These are phyloP conservation scores for Herpetomonas tarakana DNA, from an alignment of 208 protist genomes.

Conservation along the genomic window DNA sequence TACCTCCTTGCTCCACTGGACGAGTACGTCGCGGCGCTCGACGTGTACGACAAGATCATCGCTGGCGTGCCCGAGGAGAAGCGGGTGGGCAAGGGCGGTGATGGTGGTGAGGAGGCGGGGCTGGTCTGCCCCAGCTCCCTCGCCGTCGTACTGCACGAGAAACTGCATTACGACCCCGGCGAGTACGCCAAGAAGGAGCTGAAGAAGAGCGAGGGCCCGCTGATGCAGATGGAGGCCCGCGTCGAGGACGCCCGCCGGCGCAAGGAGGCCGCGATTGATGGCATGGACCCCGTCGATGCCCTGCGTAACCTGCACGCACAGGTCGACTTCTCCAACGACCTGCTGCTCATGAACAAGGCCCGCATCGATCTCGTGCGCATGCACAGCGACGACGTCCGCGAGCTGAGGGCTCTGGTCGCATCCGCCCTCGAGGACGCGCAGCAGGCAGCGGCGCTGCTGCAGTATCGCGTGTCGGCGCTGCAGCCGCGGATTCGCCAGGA, in stretches of 20 bases:
- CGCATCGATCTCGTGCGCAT: slow-evolving; percentile 61
- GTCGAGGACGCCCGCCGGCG: slow-evolving; percentile 40
- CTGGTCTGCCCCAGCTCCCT: slow-evolving; percentile 41
- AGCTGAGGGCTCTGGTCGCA: slow-evolving; percentile 42
- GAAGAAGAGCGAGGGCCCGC: slow-evolving; percentile 51
- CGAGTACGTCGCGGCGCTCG: slow-evolving; percentile 39
- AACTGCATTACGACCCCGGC: slow-evolving; percentile 62
- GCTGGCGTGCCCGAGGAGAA: slow-evolving; percentile 14
- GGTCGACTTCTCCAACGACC: slow-evolving; percentile 82
- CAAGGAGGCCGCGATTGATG: slow-evolving; percentile 69
- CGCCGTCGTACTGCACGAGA: slow-evolving; percentile 70
- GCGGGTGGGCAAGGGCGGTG: background rate
- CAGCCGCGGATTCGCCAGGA: slow-evolving; percentile 55
- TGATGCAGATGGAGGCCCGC: slow-evolving; percentile 55
- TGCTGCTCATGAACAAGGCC: slow-evolving; percentile 79
- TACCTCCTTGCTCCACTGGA: slow-evolving; percentile 66
- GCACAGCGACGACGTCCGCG: slow-evolving; percentile 57
- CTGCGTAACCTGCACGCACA: slow-evolving; percentile 64
- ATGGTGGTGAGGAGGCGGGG: slow-evolving; percentile 9
- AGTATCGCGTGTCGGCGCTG: slow-evolving; percentile 27
- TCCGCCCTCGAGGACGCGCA: slow-evolving; percentile 53
- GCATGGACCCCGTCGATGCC: slow-evolving; percentile 42
- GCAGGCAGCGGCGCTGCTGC: slow-evolving; percentile 30
- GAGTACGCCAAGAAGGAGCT: slow-evolving; percentile 64
- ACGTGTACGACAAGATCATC: slow-evolving; percentile 36